Base-by-base conservation (phyloP, 257 asterid genomes). In the Ophiorrhiza pumila region DNA sequence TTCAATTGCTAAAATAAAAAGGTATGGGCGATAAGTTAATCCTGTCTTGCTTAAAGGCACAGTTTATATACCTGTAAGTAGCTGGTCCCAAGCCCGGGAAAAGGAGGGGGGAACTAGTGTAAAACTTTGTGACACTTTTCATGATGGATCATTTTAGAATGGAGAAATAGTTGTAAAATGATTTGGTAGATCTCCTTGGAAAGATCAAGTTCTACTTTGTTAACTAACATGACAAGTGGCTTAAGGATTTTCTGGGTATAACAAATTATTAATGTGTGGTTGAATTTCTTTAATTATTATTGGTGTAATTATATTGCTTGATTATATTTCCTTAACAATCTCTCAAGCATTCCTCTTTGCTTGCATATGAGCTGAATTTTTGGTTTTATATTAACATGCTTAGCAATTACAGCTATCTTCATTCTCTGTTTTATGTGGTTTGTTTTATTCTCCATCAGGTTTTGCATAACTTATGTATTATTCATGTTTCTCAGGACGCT, bases 401-500 rank as follows among this genome's bases (percentile, higher is more conserved):
- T 39, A 39, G 46, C 45, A 18, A 68, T 4, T 47, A 23, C 50
- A 4, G 60, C 35, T 32, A 52, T 50, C 27, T 43, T 6, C 23
- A 23, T 45, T 27, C 7, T 49, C 18, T 8, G 2, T 20, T 13
- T 41, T 3, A 22, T 53, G 4, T 53, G n/a, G 18, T 64, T 64
- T 62, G 10, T 35, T 34, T 0, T 37, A 11, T 62, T 35, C 25
- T 10, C 29, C 11, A 2, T 41, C 14, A 49, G 1, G 15, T 32
- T 31, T 50, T 10, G 39, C 49, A 31, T 15, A 31, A 32, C 25
- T 32, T 42, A 71, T 70, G 60, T 66, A 56, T 22, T 76, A 35
- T 79, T 53, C 65, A 71, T 78, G 69, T 80, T 70, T 76, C 65
- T 84, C 77, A 94, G 99, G 95, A 94, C 99, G 0, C 88, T 94